A percentile compares a stretch with the other conserved stretches of the same genome.
Conservation (phyloP, 2,329 filamentous ascomycete species). For the Pseudogymnoascus sp. region DNA sequence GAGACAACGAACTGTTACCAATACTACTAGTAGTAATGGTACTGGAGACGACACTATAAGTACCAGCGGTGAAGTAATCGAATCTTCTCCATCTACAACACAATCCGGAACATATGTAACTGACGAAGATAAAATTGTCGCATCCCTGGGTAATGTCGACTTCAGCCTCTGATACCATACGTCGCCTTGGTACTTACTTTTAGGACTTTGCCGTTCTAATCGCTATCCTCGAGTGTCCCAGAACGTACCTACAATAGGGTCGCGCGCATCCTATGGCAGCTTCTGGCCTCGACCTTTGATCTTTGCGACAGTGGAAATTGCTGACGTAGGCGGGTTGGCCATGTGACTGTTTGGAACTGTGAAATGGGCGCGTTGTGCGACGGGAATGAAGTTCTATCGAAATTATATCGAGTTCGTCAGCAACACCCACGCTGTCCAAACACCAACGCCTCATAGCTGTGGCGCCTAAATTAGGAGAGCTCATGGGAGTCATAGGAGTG, state of each 20-base stretch:
- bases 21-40: constrained; percentile 17
- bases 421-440: background rate
- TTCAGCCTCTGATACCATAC: constrained; percentile 47
- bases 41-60: constrained; percentile 12
- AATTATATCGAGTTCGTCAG: background rate
- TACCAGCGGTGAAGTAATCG: constrained; percentile 17
- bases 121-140: constrained; percentile 45
- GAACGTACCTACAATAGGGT: background rate
- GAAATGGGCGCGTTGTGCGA: background rate
- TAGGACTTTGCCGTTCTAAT: background rate
- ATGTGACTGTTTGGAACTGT: background rate
- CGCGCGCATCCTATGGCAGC: background rate
- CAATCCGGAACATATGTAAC: constrained; percentile 23
- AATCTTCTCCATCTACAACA: constrained; percentile 29
- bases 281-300: background rate
- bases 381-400: background rate
- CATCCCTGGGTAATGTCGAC: constrained; percentile 51
- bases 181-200: background rate
- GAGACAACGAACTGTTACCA: constrained; percentile 20
- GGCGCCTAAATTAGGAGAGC: background rate
- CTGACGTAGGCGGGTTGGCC: background rate
- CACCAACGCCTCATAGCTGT: too few species aligned
- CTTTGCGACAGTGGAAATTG: background rate
- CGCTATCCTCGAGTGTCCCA: background rate
- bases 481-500: background rate